Conservation (phyloP, 148 eudicot species). For the Rheum nobile region DNA sequence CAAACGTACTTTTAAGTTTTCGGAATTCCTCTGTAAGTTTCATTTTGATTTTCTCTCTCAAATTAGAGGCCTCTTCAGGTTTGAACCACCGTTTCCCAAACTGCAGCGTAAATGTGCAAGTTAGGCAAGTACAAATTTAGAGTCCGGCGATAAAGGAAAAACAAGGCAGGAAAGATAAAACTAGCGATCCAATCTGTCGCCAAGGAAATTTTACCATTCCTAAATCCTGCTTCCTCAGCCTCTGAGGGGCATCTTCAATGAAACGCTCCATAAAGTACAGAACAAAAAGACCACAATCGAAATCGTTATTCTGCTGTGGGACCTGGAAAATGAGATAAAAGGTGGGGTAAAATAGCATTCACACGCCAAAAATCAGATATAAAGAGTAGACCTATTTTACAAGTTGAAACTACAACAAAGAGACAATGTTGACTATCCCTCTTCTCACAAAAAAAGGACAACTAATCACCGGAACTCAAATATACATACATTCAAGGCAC, state of each 20-base stretch:
- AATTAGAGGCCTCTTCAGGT: conserved; percentile 70
- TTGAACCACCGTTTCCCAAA: conserved; percentile 68
- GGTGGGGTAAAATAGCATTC: background rate
- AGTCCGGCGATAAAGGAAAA: background rate
- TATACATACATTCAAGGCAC: too few relatives aligned
- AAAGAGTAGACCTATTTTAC: background rate
- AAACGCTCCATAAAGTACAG: conserved; percentile 84
- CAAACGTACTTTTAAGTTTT: conserved; percentile 11
- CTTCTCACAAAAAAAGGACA: background rate
- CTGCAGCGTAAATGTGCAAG: conserved; percentile 18
- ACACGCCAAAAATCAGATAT: background rate
- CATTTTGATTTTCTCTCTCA: conserved; percentile 48
- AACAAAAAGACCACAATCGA: conserved; percentile 90
- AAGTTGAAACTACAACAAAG: background rate
- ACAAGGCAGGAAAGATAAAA: conserved; percentile 3
- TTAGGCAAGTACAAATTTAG: background rate
- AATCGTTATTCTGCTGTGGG: conserved; percentile 82
- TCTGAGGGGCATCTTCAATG: conserved; percentile 55
- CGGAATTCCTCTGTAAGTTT: conserved; percentile 40
- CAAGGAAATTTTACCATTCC: conserved; percentile 30
- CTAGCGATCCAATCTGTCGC: background rate
- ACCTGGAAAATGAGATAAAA: conserved; percentile 37
- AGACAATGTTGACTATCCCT: background rate
- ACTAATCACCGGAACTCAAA: too few relatives aligned
- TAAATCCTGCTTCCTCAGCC: conserved; percentile 41